These are phyloP conservation scores for Neurospora hispaniola DNA, from an alignment of 495 filamentous ascomycete species.

Conservation along the genomic window DNA sequence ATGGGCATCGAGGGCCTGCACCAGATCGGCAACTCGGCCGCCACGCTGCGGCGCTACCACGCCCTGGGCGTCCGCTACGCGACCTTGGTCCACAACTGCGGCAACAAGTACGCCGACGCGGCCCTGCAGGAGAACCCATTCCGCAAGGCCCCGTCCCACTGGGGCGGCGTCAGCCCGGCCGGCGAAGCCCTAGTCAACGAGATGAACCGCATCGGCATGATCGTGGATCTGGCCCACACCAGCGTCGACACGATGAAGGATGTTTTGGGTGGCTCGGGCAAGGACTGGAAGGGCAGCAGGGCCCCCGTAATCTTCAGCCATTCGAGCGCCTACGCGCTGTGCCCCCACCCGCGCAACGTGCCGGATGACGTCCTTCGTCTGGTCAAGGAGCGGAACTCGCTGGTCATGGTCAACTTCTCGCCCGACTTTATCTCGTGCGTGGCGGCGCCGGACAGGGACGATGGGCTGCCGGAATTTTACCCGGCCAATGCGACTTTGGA, in stretches of 20 bases:
- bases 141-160: conserved; percentile 37
- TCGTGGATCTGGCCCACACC: conserved; percentile 64
- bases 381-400: conserved; percentile 46
- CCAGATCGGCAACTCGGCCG: conserved; percentile 80
- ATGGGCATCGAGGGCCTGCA: conserved; percentile 87
- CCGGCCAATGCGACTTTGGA: conserved; percentile 60
- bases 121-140: conserved; percentile 46
- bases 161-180: conserved; percentile 55
- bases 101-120: conserved; percentile 81
- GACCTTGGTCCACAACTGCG: conserved; percentile 89
- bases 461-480: conserved; percentile 48
- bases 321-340: conserved; percentile 54
- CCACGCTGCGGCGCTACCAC: conserved; percentile 65
- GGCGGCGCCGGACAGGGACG: conserved; percentile 39
- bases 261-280: conserved; percentile 39
- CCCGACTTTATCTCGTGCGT: conserved; percentile 71
- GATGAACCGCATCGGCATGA: conserved; percentile 76
- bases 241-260: conserved; percentile 60
- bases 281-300: conserved; percentile 38
- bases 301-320: conserved; percentile 70
- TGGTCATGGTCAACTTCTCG: conserved; percentile 72
- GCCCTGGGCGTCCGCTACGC: conserved; percentile 80
- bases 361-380: conserved; percentile 58
- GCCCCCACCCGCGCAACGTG: conserved; percentile 62
- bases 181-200: conserved; percentile 59